Evolutionary conservation across 192 early-diverging fungal species (phyloP), one percentile per base, ranked within the genome.

Genomic region (Linnemannia elongata): DNA sequence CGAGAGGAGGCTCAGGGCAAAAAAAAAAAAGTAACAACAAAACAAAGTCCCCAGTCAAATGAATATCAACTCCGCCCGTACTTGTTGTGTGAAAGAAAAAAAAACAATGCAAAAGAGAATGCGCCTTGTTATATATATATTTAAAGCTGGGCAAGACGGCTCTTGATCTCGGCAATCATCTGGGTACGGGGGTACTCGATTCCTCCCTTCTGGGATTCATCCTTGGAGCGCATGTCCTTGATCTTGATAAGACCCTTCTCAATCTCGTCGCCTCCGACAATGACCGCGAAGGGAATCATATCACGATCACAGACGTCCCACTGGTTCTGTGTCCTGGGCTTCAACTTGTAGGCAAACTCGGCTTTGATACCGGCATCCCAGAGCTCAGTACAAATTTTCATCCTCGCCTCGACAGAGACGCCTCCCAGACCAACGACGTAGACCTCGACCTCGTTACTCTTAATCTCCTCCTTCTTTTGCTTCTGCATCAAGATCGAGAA

Each of bases 361-460:
- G 98, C 95, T 60, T 95, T 94, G 72, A 99, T 93, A 9, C 94
- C 96, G 36, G 91, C 93, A 89, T 99, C 94, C 98, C 98, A 99
- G 9, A 99, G 93, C 88, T 97, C 95, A 13, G 90, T 90, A 66
- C 93, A 94, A 60, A 98, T 93, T 41, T 90, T 88, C 97, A 99
- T 97, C 45, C 98, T 92, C 76, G 97, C 97, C 86, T 94, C 94
- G 18, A 99, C 89, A 75, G 97, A 89, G 0, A 97, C 97, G 76
- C 94, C 96, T 17, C 92, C 93, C 17, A 96, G 85, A 24, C 93
- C 93, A 41, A 97, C 95, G 10, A 99, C 95, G 88, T 96, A 98
- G 22, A 99, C 97, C 81, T 97, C 88, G 9, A 93, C 93, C 76
- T 94, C 91, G 89, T 96, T 93, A 80, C 93, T 89, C 90, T 97